Base-by-base conservation (phyloP, 345 rosid genomes). In the Adansonia digitata region DNA sequence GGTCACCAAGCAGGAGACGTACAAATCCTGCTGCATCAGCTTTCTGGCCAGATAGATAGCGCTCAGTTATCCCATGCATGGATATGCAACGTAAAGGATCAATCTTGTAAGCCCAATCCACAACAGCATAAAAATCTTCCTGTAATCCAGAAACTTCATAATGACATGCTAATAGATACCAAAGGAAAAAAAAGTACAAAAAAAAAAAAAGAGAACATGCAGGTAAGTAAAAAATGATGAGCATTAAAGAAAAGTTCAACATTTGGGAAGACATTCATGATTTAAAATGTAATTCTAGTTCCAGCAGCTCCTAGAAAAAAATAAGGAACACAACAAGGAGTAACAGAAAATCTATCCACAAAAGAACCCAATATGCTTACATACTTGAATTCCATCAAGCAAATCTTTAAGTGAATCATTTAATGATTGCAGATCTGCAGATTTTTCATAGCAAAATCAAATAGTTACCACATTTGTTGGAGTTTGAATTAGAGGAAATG, bases 11-110 rank as follows among this genome's bases (percentile, higher is more conserved):
- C 87, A 95, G 83, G 75, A 93, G 88, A 27, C 99, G 96, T 84
- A 95, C 99, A 80, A 95, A 95, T 65, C 99, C 99, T 67, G 99
- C 99, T 60, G 98, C 96, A 85, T 95, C 99, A 83, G 98, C 29
- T 55, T 55, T 10, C 14, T 95, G 99, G 69, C 99, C 99, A 81
- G 99, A 95, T 59, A 93, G 92, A 83, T 93, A 95, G 35, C 91
- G 88, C 81, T 95, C 97, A 43, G 98, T 94, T 78, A 90, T 91
- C 77, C 98, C 98, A 87, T 91, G 94, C 97, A 94, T 92, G 70
- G 98, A 94, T 86, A 95, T 91, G 91, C 99, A 93, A 62, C 94
- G 93, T 61, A 95, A 82, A 73, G 99, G 98, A 81, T 95, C 99
- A 56, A 90, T 91, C 84, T 91, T 95, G 84, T 93, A 95, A 51